These are phyloP conservation scores for Neurospora sp. DNA, from an alignment of 495 filamentous ascomycete genomes.

Conservation along the genomic window DNA sequence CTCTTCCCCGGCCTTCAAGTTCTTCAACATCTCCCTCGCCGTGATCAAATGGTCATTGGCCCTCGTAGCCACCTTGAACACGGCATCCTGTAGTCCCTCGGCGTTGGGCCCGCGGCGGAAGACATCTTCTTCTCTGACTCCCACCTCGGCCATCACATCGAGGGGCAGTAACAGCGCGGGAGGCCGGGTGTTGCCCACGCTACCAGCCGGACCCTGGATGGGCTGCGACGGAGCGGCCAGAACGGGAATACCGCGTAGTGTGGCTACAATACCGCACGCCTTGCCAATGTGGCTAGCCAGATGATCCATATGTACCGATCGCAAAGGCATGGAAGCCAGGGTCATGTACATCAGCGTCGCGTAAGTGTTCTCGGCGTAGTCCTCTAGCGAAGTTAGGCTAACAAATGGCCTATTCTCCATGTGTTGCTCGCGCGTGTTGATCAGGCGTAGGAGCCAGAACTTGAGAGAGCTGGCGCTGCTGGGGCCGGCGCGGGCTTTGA, in stretches of 20 bases:
- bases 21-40: constrained; percentile 79
- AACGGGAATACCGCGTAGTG: constrained; percentile 73
- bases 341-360: constrained; percentile 87
- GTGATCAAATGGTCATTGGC: constrained; percentile 95
- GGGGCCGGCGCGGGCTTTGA: constrained; percentile 41
- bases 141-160: constrained; percentile 75
- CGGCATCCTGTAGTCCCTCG: constrained; percentile 70
- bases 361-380: constrained; percentile 90
- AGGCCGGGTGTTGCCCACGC: constrained; percentile 24
- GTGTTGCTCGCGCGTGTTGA: constrained; percentile 70
- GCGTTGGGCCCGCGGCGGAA: constrained; percentile 70
- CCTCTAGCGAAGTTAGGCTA: constrained; percentile 62
- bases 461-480: constrained; percentile 54
- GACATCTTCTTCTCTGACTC: constrained; percentile 79
- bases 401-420: constrained; percentile 76
- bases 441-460: constrained; percentile 70
- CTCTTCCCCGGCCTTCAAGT: constrained; percentile 57
- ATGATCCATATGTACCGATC: constrained; percentile 80
- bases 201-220: constrained; percentile 28
- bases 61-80: constrained; percentile 84
- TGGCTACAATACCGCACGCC: constrained; percentile 74
- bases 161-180: constrained; percentile 59
- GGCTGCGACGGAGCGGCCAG: constrained; percentile 68
- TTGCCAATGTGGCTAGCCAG: constrained; percentile 91
- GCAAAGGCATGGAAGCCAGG: constrained; percentile 62